Evolutionary conservation across 768 basidiomycete species (phyloP).

Genomic region (Serendipita sp.): DNA sequence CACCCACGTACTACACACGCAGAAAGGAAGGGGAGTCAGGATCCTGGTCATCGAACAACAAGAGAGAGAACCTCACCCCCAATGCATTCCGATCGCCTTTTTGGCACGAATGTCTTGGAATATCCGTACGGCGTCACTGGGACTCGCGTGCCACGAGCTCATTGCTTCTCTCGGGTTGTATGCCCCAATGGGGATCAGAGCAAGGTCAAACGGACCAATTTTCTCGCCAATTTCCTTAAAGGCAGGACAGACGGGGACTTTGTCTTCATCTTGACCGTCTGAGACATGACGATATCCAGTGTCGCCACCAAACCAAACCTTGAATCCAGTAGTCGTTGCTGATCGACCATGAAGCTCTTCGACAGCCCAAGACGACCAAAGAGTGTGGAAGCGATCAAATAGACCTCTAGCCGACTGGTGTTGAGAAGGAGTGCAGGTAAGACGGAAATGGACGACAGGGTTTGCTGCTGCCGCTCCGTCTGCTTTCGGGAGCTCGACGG

Average conservation of each 20-base stretch:
- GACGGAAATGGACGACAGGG: conserved; percentile 22
- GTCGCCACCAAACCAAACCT: conserved; percentile 51
- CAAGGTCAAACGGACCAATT: conserved; percentile 51
- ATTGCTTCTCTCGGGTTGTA: conserved; percentile 40
- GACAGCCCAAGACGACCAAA: conserved; percentile 56
- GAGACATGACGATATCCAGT: conserved; percentile 42
- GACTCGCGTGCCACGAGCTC: conserved; percentile 48
- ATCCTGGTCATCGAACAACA: conserved; percentile 8
- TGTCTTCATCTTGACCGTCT: conserved; percentile 32
- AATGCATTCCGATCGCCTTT: conserved; percentile 53
- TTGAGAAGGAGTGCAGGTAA: conserved; percentile 50
- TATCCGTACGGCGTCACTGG: conserved; percentile 50
- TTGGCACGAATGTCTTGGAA: conserved; percentile 48
- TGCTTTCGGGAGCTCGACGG: conserved; percentile 11
- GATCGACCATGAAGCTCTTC: conserved; percentile 34
- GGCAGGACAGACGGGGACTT: conserved; percentile 48
- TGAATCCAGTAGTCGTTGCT: no score
- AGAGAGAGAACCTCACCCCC: conserved; percentile 32
- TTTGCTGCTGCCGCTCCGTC: conserved; percentile 8
- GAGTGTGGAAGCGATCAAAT: conserved; percentile 37
- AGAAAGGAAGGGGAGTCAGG: not conserved
- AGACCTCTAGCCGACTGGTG: conserved; percentile 40
- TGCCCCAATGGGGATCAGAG: conserved; percentile 48
- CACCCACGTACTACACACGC: conserved; percentile 32
- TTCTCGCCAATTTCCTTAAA: conserved; percentile 54